Evolutionary conservation across 192 early-diverging fungal species (phyloP), one percentile per base, ranked within the genome.

Genomic region (Backusella tarrabulga): DNA sequence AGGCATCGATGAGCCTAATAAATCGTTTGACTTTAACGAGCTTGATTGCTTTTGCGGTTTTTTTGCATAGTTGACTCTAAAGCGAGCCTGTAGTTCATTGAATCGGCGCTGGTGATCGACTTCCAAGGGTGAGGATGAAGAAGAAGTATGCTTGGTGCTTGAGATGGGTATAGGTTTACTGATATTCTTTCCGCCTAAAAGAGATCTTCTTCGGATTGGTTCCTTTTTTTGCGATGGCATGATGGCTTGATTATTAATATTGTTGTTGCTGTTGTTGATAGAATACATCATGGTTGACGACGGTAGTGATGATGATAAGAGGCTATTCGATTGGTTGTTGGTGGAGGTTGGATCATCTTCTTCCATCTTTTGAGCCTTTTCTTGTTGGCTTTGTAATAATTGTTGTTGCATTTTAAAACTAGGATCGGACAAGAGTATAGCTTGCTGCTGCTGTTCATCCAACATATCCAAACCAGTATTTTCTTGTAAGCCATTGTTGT

Each of bases 31-130:
- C 21, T 35, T 46, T 34, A 34, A 56, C 56, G 72, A 54, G n/a
- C 56, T 12, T 9, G 56, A 63, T 63, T 23, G 11, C 56, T 73
- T 73, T 73, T 34, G 44, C 11, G 34, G 73, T 41, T 73, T 76
- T 14, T 70, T 38, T 6, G 69, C 79, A 72, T 76, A 80, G 42
- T 76, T 80, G 11, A 80, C 75, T 76, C 74, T 76, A 46, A 80
- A 80, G 17, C 79, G 74, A 52, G 79, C 79, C 50, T 80, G 79
- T 26, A 80, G 36, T 68, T 80, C 79, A 34, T 76, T 76, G 42
- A 76, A 76, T 56, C 79, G 50, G 67, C 74, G 75, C 32, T 80
- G 79, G 35, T 80, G 79, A 52, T 80, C 79, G 46, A 80, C 42
- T 63, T 44, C 68, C 35, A 38, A 36, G 17, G 77, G 56, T 41